Evolutionary conservation across 2,329 filamentous ascomycete species (phyloP).

Genomic region (Hypoxylon rubiginosum): DNA sequence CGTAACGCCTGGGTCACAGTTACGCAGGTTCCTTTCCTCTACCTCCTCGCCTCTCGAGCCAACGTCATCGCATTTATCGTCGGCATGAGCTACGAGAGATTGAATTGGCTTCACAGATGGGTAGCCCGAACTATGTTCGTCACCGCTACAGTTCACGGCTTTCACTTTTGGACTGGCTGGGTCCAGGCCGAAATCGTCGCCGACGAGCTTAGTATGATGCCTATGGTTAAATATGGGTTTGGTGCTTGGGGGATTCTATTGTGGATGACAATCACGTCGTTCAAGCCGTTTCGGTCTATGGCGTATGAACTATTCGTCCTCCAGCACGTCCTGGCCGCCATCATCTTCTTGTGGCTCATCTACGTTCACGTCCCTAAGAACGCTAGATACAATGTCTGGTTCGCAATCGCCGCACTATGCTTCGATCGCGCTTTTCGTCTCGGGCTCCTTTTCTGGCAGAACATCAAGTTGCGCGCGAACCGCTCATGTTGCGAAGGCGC

Average conservation of each 20-base stretch:
- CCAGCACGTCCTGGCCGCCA: constrained; percentile 74
- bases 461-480: constrained; percentile 60
- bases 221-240: constrained; percentile 75
- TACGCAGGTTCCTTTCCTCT: constrained; percentile 74
- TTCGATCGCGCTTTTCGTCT: constrained; percentile 72
- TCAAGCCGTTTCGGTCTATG: constrained; percentile 74
- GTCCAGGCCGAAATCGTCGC: constrained; percentile 69
- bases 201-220: constrained; percentile 71
- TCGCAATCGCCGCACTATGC: constrained; percentile 71
- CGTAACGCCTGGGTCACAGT: constrained; percentile 76
- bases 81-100: constrained; percentile 75
- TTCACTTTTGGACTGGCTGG: constrained; percentile 77
- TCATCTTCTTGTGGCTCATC: constrained; percentile 72
- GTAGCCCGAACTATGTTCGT: constrained; percentile 77
- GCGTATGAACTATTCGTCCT: constrained; percentile 78
- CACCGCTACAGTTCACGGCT: constrained; percentile 77
- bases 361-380: constrained; percentile 73
- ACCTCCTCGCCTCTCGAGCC: constrained; percentile 71
- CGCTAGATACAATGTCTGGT: constrained; percentile 74
- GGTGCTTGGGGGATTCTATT: constrained; percentile 75
- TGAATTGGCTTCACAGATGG: constrained; percentile 83
- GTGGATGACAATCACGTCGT: constrained; percentile 74
- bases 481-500: constrained; percentile 61
- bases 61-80: constrained; percentile 71
- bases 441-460: constrained; percentile 64